Evolutionary conservation across 2,329 filamentous ascomycete genomes (phyloP).

Genomic region (Dactylellina leptospora): DNA sequence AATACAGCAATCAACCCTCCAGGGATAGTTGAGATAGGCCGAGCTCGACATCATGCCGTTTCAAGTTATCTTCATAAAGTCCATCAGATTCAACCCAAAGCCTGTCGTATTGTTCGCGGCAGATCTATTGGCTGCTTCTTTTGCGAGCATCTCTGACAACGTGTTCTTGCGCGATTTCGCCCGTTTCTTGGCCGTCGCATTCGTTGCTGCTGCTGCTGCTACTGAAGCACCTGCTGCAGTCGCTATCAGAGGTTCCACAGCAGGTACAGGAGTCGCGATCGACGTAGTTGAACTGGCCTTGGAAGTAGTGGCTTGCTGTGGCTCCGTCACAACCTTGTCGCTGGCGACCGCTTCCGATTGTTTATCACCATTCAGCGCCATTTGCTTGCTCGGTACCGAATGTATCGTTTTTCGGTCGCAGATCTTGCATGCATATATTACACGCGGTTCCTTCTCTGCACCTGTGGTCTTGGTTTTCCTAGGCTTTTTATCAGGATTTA

Average conservation of each 20-base stretch:
- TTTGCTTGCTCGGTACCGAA: slow-evolving; percentile 27
- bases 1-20: slow-evolving; percentile 15
- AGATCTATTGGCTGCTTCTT: slow-evolving; percentile 43
- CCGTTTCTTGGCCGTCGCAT: slow-evolving; percentile 41
- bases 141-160: slow-evolving; percentile 40
- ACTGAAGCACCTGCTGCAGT: not conserved
- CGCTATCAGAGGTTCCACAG: not conserved
- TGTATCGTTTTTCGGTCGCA: slow-evolving; percentile 32
- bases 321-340: slow-evolving; percentile 5
- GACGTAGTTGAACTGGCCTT: not conserved
- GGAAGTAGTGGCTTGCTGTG: not conserved
- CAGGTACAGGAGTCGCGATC: not conserved
- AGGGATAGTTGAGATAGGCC: slow-evolving; percentile 4
- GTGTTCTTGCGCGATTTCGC: slow-evolving; percentile 51
- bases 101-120: slow-evolving; percentile 27
- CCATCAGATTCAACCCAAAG: slow-evolving; percentile 55
- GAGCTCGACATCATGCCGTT: slow-evolving; percentile 5
- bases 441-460: slow-evolving; percentile 27
- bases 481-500: not conserved
- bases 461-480: slow-evolving; percentile 3
- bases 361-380: not conserved
- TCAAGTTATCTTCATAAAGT: slow-evolving; percentile 55
- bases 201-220: slow-evolving; percentile 5
- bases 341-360: not conserved
- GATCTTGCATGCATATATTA: slow-evolving; percentile 47